Evolutionary conservation across 192 early-diverging fungal species (phyloP).

Genomic region (Backusella parvicylindrica): DNA sequence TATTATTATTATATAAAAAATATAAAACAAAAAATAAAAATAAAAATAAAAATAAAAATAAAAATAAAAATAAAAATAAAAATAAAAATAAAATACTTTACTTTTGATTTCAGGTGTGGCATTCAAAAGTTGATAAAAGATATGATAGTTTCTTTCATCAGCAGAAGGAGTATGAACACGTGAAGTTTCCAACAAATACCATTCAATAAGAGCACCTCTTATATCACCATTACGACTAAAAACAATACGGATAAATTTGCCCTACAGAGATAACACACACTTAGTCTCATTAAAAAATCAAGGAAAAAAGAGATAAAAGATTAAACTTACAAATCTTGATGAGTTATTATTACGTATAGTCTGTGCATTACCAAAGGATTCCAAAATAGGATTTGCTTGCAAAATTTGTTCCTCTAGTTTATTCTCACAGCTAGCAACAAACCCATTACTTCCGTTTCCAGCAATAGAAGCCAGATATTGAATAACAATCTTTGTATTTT

Average conservation of each 20-base stretch:
- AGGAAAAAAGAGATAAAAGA: no score
- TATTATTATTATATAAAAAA: not conserved
- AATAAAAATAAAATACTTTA: conserved; percentile 35
- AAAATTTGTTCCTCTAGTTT: conserved; percentile 81
- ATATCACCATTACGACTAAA: conserved; percentile 85
- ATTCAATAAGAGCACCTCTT: conserved; percentile 92
- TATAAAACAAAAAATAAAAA: not conserved
- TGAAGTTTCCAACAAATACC: conserved; percentile 97
- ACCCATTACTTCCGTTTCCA: conserved; percentile 44
- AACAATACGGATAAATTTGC: conserved; percentile 98
- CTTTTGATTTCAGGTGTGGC: conserved; percentile 73
- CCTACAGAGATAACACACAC: conserved; percentile 34
- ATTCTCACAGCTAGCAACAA: not conserved
- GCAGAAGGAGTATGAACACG: conserved; percentile 89
- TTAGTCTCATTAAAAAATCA: not conserved
- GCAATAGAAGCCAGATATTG: conserved; percentile 95
- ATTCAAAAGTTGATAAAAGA: conserved; percentile 97
- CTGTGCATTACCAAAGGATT: conserved; percentile 98
- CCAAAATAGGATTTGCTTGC: conserved; percentile 95
- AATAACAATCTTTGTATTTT: conserved; percentile 99
- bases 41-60: no score
- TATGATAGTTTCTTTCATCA: conserved; percentile 94
- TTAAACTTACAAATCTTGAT: conserved; percentile 87
- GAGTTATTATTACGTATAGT: conserved; percentile 99
- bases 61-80: no score